A percentile compares a stretch with the other conserved stretches of the same genome.
phyloP scores from a whole-genome alignment of 2,329 filamentous ascomycete species.

The Dothistroma septosporum region DNA sequence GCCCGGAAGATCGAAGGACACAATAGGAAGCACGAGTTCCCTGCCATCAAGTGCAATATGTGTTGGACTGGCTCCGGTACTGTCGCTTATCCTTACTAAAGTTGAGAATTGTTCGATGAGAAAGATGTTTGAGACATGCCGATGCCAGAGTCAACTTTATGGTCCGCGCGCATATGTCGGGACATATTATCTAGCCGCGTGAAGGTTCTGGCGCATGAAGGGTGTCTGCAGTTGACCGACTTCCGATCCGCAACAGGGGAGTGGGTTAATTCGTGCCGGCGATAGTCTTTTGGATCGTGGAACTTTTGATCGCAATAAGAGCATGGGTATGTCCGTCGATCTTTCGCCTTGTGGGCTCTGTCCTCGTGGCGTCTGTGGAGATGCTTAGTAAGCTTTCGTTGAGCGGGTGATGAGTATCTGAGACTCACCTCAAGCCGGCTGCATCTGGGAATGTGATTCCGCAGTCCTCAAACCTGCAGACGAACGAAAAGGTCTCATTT shows the following conservation, averaged over 20 bases:
- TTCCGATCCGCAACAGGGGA: not conserved
- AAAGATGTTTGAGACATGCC: conserved; percentile 6
- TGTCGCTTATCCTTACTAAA: not conserved
- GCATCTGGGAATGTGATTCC: not conserved
- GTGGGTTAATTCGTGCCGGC: conserved; percentile 8
- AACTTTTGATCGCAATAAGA: conserved; percentile 1
- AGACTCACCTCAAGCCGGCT: not conserved
- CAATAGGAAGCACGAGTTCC: not conserved
- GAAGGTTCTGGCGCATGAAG: conserved; percentile 4
- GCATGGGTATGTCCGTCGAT: not conserved
- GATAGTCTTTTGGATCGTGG: conserved; percentile 13
- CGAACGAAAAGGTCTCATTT: not conserved
- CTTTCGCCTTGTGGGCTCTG: not conserved
- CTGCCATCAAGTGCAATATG: not conserved
- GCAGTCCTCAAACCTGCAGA: not conserved
- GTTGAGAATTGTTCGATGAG: not conserved
- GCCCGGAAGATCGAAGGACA: not conserved
- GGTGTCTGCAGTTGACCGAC: not conserved
- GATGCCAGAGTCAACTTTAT: conserved; percentile 6
- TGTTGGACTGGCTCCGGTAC: not conserved
- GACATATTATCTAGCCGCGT: conserved; percentile 7
- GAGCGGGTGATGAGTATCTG: not conserved
- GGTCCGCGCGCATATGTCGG: conserved; percentile 4
- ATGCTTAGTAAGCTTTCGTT: not conserved
- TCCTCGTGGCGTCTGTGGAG: not conserved